phyloP scores from a whole-genome alignment of 2,329 filamentous ascomycete genomes.

The Fusarium sp. region DNA sequence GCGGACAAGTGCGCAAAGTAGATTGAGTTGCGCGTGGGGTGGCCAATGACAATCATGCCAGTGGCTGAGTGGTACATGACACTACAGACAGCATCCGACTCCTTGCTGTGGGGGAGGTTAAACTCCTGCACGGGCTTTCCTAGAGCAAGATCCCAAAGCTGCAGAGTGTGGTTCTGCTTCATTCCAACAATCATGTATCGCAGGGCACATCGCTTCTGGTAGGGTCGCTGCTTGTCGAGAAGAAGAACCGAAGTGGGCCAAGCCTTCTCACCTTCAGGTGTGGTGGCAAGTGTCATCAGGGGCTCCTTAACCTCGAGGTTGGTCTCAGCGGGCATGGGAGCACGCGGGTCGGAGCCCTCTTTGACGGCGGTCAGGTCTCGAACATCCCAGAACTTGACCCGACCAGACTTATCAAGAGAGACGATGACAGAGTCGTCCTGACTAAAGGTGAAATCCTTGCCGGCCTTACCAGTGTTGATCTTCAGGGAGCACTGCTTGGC shows the following conservation, averaged over 20 bases:
- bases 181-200: conserved; percentile 97
- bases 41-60: conserved; percentile 93
- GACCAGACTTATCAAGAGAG: conserved; percentile 94
- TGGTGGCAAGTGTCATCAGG: conserved; percentile 86
- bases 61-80: conserved; percentile 92
- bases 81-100: conserved; percentile 97
- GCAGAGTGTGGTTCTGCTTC: conserved; percentile 98
- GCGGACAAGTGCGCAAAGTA: conserved; percentile 97
- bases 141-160: conserved; percentile 96
- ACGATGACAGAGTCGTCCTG: conserved; percentile 95
- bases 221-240: conserved; percentile 94
- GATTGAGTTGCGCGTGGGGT: conserved; percentile 95
- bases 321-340: conserved; percentile 63
- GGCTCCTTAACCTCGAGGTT: conserved; percentile 85
- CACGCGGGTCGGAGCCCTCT: conserved; percentile 61
- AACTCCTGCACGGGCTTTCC: conserved; percentile 97
- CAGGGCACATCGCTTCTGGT: conserved; percentile 87
- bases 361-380: conserved; percentile 73
- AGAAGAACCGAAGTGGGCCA: conserved; percentile 97
- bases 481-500: conserved; percentile 87
- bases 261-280: conserved; percentile 88
- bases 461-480: conserved; percentile 96
- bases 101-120: conserved; percentile 93
- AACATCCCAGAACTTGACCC: conserved; percentile 98
- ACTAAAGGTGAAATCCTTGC: conserved; percentile 98